Percentiles rank a stretch among this genome's conserved stretches.
Evolutionary conservation across 139 green algal genomes (phyloP).

Genomic region (Ulvella scutata): DNA sequence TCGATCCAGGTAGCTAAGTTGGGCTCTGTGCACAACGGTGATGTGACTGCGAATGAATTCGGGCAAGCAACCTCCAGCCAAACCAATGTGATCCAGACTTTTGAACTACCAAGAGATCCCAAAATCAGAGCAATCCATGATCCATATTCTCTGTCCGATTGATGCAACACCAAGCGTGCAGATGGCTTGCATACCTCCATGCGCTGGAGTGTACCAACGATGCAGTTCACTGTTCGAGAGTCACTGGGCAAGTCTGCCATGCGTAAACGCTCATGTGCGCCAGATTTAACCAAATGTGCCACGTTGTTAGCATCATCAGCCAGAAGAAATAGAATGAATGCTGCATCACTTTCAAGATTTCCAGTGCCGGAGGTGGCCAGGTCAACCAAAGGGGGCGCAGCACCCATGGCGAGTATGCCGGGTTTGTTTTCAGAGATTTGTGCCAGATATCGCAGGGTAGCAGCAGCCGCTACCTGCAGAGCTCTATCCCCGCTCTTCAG

Average conservation of each 20-base stretch:
- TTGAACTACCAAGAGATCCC: too few relatives aligned
- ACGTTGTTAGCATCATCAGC: slow-evolving; percentile 97
- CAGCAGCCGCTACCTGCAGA: slow-evolving; percentile 92
- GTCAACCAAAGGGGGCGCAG: slow-evolving; percentile 65
- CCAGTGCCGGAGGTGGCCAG: slow-evolving; percentile 70
- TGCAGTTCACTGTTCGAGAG: slow-evolving; percentile 54
- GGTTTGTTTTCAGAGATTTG: slow-evolving; percentile 92
- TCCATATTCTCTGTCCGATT: too few relatives aligned
- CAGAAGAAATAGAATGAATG: slow-evolving; percentile 89
- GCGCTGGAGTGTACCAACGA: slow-evolving; percentile 89
- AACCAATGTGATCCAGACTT: too few relatives aligned
- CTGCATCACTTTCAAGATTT: slow-evolving; percentile 84
- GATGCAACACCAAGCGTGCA: too few relatives aligned
- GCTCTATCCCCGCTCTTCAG: slow-evolving; percentile 49
- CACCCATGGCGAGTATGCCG: not conserved
- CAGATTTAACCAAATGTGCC: slow-evolving; percentile 68
- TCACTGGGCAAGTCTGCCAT: not conserved
- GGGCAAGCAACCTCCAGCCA: too few relatives aligned
- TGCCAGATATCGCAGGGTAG: slow-evolving; percentile 85
- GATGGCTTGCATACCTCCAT: slow-evolving; percentile 35
- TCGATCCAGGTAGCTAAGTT: too few relatives aligned
- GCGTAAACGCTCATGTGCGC: slow-evolving; percentile 32
- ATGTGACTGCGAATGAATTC: too few relatives aligned
- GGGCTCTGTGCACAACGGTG: too few relatives aligned
- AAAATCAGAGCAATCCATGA: too few relatives aligned